Conservation (phyloP, 257 asterid genomes). For the Nicotiana tabacum region DNA sequence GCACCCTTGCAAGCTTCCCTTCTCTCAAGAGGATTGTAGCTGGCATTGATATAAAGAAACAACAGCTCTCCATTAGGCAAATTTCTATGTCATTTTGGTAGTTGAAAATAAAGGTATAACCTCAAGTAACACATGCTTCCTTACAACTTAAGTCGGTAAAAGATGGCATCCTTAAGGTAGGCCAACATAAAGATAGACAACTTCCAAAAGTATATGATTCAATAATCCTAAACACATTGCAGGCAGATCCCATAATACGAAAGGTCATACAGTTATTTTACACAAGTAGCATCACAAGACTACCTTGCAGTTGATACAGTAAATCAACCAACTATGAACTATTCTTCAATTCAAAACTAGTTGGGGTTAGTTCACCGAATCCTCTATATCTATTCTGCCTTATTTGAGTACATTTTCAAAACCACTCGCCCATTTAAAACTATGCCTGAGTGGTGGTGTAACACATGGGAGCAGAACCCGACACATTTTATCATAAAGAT, state of each 20-base stretch:
- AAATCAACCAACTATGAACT: neutral
- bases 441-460: neutral
- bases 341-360: neutral
- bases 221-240: neutral
- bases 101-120: neutral
- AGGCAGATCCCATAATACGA: neutral
- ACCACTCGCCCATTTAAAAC: neutral
- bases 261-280: neutral
- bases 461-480: neutral
- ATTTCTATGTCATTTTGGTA: neutral
- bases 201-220: neutral
- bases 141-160: neutral
- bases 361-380: neutral
- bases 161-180: neutral
- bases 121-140: neutral
- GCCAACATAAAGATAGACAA: neutral
- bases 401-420: neutral
- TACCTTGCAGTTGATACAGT: neutral
- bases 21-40: constrained; percentile 88
- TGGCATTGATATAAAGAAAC: constrained; percentile 22
- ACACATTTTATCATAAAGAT: neutral
- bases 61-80: constrained; percentile 7
- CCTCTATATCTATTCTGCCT: neutral
- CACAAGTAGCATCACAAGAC: neutral
- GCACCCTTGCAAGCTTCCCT: constrained; percentile 87